Conservation (phyloP, 768 basidiomycete genomes). For the Suillus americanus region DNA sequence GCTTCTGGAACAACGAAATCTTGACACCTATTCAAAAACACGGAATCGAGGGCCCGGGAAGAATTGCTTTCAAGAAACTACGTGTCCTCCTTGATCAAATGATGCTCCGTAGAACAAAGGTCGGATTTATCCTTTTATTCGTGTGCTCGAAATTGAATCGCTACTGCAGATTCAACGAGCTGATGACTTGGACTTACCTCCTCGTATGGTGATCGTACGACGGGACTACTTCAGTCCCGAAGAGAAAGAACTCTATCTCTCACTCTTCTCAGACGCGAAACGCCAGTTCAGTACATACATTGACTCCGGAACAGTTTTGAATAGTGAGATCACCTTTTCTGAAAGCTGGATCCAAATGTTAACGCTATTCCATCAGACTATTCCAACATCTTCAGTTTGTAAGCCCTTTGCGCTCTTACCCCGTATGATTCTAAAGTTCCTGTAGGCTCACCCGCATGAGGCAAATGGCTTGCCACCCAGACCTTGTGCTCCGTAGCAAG, state of each 20-base stretch:
- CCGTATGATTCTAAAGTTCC: constrained; percentile 15
- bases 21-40: constrained; percentile 93
- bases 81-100: constrained; percentile 86
- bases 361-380: constrained; percentile 53
- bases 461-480: constrained; percentile 94
- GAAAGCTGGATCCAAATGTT: not conserved
- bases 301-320: constrained; percentile 85
- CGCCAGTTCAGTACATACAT: constrained; percentile 91
- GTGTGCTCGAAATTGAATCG: not conserved
- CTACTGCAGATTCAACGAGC: constrained; percentile 77
- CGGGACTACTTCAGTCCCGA: constrained; percentile 94
- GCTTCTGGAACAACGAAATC: constrained; percentile 97
- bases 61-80: constrained; percentile 87
- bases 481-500: constrained; percentile 88
- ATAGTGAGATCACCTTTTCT: constrained; percentile 59
- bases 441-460: constrained; percentile 89
- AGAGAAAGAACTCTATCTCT: constrained; percentile 93
- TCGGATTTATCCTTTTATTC: constrained; percentile 21
- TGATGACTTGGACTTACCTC: constrained; percentile 94
- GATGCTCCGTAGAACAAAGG: constrained; percentile 94
- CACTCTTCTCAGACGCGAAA: constrained; percentile 90
- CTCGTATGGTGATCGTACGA: constrained; percentile 84
- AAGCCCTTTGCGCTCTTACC: constrained; percentile 22
- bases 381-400: constrained; percentile 86
- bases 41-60: constrained; percentile 80